Evolutionary conservation across 805 yeast genomes (phyloP).

Genomic region (Scheffersomyces coipomensis): DNA sequence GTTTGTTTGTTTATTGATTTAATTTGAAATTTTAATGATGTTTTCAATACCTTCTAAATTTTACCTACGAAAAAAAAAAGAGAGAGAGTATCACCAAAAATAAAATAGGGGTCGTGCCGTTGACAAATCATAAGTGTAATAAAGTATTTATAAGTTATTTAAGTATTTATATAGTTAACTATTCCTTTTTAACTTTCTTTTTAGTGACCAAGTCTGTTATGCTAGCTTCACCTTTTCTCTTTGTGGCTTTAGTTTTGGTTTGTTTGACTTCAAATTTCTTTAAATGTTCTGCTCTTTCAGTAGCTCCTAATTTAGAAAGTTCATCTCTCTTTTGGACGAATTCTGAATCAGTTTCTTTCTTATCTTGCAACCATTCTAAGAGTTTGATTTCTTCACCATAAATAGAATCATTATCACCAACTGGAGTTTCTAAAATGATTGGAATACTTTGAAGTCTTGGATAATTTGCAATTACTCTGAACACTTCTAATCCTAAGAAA

Average conservation of each 20-base stretch:
- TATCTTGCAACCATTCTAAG: constrained; percentile 77
- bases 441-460: constrained; percentile 65
- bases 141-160: not conserved
- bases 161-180: not conserved
- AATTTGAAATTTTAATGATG: not conserved
- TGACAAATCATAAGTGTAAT: not conserved
- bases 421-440: constrained; percentile 85
- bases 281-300: constrained; percentile 67
- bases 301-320: constrained; percentile 59
- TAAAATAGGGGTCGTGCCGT: not conserved
- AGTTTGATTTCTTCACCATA: constrained; percentile 83
- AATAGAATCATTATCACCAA: constrained; percentile 56
- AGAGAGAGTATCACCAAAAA: not conserved
- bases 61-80: no score
- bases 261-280: constrained; percentile 60
- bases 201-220: not conserved
- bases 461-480: constrained; percentile 73
- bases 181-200: not conserved
- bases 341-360: constrained; percentile 52
- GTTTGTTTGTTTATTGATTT: no score
- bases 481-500: constrained; percentile 82
- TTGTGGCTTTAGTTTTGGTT: constrained; percentile 16
- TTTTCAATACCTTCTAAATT: no score
- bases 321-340: constrained; percentile 45
- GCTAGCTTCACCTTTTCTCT: constrained; percentile 14